Evolutionary conservation across 805 yeast species (phyloP).

Genomic region (Candida nitratophila): DNA sequence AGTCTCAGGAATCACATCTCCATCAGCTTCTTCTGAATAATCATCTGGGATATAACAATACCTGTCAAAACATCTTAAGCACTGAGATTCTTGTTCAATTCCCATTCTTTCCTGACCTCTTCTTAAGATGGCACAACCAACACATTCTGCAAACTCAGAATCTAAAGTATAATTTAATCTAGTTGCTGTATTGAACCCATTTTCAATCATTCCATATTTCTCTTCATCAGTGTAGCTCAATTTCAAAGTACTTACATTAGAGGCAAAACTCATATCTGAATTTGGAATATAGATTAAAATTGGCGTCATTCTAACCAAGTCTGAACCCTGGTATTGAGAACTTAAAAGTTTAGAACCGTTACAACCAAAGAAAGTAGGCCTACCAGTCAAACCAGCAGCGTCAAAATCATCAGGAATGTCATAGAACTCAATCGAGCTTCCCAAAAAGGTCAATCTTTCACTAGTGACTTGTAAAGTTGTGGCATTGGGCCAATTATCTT

Average conservation of each 20-base stretch:
- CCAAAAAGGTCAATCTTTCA: conserved; percentile 25
- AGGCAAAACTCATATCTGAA: conserved; percentile 44
- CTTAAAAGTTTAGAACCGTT: conserved; percentile 47
- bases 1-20: neutral
- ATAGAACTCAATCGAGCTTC: conserved; percentile 51
- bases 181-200: conserved; percentile 66
- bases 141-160: conserved; percentile 60
- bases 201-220: conserved; percentile 50
- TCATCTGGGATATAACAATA: conserved; percentile 45
- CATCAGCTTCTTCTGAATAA: neutral
- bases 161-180: conserved; percentile 54
- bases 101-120: conserved; percentile 65
- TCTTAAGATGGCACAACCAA: conserved; percentile 75
- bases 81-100: conserved; percentile 49
- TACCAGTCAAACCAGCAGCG: conserved; percentile 47
- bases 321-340: conserved; percentile 14
- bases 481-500: conserved; percentile 58
- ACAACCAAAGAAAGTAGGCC: conserved; percentile 80
- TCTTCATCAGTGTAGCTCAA: conserved; percentile 47
- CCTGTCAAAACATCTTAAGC: conserved; percentile 55
- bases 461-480: conserved; percentile 44
- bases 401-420: conserved; percentile 65
- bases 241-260: conserved; percentile 59
- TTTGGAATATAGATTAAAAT: conserved; percentile 71
- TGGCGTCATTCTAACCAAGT: conserved; percentile 45